These are phyloP conservation scores for Apostasia ramifera DNA, from an alignment of 106 monocot genomes.

Conservation along the genomic window DNA sequence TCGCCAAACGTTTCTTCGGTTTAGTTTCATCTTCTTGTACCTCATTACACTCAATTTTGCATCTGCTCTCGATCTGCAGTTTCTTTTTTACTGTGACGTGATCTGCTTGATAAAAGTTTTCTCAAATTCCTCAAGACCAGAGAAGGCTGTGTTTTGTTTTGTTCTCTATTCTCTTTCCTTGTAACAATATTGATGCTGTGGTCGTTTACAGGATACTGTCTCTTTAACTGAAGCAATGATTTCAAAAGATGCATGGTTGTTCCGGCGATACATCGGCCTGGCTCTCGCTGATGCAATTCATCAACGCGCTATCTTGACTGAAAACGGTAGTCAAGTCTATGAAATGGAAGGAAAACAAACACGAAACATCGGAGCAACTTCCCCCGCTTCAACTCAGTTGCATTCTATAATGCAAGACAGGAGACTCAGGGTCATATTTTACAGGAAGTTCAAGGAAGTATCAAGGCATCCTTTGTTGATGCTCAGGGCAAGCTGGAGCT, in stretches of 20 bases:
- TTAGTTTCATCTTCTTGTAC: no score
- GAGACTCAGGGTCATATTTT: conserved; percentile 56
- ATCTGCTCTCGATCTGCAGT: no score
- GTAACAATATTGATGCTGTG: neutral
- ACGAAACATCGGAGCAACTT: neutral
- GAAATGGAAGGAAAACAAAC: conserved; percentile 6
- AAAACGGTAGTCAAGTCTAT: neutral
- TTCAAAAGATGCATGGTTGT: conserved; percentile 45
- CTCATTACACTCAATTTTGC: no score
- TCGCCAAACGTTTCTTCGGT: no score
- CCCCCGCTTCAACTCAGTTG: conserved; percentile 6
- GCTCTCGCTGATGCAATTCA: conserved; percentile 53
- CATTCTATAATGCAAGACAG: conserved; percentile 37
- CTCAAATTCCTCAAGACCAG: no score
- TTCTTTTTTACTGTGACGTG: no score
- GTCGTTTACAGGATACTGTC: conserved; percentile 42
- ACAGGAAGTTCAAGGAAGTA: conserved; percentile 34
- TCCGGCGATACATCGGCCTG: conserved; percentile 31
- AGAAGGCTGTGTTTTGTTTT: no score
- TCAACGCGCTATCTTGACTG: conserved; percentile 11
- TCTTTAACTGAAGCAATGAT: conserved; percentile 43
- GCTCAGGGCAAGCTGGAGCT: conserved; percentile 45
- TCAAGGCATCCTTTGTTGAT: conserved; percentile 44
- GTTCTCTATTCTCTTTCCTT: neutral
- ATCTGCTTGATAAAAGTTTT: no score